Base-by-base conservation (phyloP, 257 asterid species). In the Nicotiana knightiana region DNA sequence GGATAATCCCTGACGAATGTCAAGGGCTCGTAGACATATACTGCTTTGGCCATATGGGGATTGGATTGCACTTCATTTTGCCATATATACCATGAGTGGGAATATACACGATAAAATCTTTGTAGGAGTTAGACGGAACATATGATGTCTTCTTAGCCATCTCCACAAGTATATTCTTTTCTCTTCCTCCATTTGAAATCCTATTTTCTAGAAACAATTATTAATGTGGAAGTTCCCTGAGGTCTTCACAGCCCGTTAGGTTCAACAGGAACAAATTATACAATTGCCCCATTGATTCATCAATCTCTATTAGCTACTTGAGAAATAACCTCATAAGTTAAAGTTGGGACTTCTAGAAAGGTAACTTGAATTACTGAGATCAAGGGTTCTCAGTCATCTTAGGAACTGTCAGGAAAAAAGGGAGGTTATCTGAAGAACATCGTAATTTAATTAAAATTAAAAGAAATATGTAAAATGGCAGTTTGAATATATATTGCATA, bases 321-420 rank as follows among this genome's bases (percentile, higher is more conserved):
- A 80, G 76, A 39, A 63, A n/a, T 46, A 80, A 71, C 24, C 28
- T 80, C 51, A 21, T 63, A n/a, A 67, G 84, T 15, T 30, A 39
- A 81, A 81, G 80, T 81, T 32, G 62, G 78, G 67, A 46, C 76
- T 65, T 16, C 33, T 33, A 15, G 53, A 28, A 4, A 81, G 83
- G 59, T 57, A 5, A 67, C 37, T 5, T 33, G 83, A 81, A 32
- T 81, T 48, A 67, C 78, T 81, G 21, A 81, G 83, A 81, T 81
- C 63, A 16, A 81, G 83, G 61, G 6, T 46, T 51, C 67, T 66
- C 79, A 81, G 10, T 3, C 28, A 24, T n/a, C 43, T 67, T 10
- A 81, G 67, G 24, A 67, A 51, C 83, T 81, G 37, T 54, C 16
- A 66, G 43, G 26, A 15, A 67, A 21, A 65, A 67, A 61, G 33